Evolutionary conservation across 495 filamentous ascomycete species (phyloP).

Genomic region (Oleoguttula mirabilis): DNA sequence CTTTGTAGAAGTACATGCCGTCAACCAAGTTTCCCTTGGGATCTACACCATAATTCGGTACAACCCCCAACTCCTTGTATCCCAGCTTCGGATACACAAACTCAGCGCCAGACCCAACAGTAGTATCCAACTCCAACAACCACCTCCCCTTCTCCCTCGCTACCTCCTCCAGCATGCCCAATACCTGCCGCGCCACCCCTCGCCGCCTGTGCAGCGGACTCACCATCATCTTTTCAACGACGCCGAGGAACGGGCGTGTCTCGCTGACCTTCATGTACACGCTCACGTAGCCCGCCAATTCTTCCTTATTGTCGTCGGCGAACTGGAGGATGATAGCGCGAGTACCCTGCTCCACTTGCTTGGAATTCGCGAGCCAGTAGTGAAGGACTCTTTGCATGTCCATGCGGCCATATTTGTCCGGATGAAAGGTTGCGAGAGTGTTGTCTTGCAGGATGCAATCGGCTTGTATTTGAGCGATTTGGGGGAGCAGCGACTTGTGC

Average conservation of each 20-base stretch:
- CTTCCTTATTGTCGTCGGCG: not conserved
- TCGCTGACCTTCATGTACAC: constrained; percentile 6
- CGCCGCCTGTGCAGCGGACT: constrained; percentile 8
- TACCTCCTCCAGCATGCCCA: constrained; percentile 11
- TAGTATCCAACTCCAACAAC: constrained; percentile 14
- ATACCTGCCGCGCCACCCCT: constrained; percentile 10
- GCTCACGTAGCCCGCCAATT: constrained; percentile 12
- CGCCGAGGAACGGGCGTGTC: constrained; percentile 12
- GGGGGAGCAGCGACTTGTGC: constrained; percentile 5
- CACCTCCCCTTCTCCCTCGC: constrained; percentile 5
- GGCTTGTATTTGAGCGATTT: constrained; percentile 11
- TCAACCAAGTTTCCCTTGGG: constrained; percentile 9
- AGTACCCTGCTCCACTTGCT: not conserved
- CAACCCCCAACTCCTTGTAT: constrained; percentile 5
- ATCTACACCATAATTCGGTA: constrained; percentile 14
- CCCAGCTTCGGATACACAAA: constrained; percentile 12
- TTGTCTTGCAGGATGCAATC: constrained; percentile 15
- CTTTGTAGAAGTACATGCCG: constrained; percentile 17
- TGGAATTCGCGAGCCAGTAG: constrained; percentile 1
- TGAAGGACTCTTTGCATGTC: constrained; percentile 1
- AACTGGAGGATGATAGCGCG: constrained; percentile 9
- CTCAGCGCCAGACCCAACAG: constrained; percentile 10
- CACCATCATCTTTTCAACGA: constrained; percentile 11
- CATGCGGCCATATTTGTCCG: not conserved
- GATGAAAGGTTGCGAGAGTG: constrained; percentile 12